These are phyloP conservation scores for Termitomyces titanicus DNA, from an alignment of 768 basidiomycete species.

Conservation along the genomic window DNA sequence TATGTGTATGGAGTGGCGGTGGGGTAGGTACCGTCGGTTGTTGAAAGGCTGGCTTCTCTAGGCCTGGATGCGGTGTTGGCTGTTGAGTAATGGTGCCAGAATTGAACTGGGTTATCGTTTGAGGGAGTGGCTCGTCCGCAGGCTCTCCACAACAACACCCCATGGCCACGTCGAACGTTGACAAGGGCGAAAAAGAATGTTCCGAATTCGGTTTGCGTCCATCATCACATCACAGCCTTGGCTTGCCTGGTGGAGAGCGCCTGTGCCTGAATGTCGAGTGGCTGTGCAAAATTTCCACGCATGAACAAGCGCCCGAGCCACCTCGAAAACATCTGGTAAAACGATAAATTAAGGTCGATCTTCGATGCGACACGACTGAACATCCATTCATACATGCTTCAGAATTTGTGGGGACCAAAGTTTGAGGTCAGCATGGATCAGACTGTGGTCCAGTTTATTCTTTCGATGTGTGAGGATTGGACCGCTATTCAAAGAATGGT, in stretches of 20 bases:
- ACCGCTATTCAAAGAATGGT: background rate
- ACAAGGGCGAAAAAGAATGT: constrained; percentile 1
- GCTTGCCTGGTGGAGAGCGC: constrained; percentile 3
- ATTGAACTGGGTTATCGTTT: constrained; percentile 22
- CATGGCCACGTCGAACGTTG: constrained; percentile 34
- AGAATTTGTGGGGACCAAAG: background rate
- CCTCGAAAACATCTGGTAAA: background rate
- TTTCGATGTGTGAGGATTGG: background rate
- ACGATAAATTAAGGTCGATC: background rate
- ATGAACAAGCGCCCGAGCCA: background rate
- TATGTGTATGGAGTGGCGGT: constrained; percentile 16
- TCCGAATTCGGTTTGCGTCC: background rate
- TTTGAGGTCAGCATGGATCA: background rate
- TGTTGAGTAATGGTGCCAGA: constrained; percentile 46
- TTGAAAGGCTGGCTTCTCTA: constrained; percentile 40
- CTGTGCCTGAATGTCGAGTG: constrained; percentile 28
- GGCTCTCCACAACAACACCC: constrained; percentile 71
- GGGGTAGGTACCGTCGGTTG: constrained; percentile 36
- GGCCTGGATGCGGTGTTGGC: constrained; percentile 38
- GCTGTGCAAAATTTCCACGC: constrained; percentile 20
- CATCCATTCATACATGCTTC: background rate
- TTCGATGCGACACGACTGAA: background rate
- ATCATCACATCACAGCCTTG: constrained; percentile 8
- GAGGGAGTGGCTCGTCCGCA: constrained; percentile 27
- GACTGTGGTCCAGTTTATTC: background rate